A percentile compares a stretch with the other conserved stretches of the same genome.
Conservation (phyloP, 2,329 filamentous ascomycete genomes). For the Fusarium papillatum region DNA sequence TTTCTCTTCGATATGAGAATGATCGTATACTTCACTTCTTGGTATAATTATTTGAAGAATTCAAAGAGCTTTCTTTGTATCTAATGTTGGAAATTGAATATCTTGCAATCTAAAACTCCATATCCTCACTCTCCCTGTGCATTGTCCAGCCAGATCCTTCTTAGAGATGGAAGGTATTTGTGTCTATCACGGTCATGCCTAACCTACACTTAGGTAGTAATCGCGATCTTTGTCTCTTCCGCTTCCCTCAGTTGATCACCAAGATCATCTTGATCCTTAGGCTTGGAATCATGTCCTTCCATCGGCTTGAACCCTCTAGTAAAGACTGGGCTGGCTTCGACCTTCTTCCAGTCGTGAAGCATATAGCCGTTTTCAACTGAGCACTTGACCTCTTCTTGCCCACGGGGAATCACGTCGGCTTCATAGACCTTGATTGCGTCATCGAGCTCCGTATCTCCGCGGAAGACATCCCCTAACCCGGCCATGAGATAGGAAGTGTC, state of each 20-base stretch:
- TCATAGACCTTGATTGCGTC: slow-evolving; percentile 28
- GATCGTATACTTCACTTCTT: neutral
- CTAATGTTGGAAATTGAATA: neutral
- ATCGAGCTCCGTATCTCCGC: slow-evolving; percentile 1
- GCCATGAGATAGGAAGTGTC: slow-evolving; percentile 31
- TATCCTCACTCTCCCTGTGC: neutral
- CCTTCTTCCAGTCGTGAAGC: slow-evolving; percentile 41
- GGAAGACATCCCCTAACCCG: slow-evolving; percentile 8
- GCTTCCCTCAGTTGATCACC: neutral
- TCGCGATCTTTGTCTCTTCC: neutral
- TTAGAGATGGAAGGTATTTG: neutral
- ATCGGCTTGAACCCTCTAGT: slow-evolving; percentile 40
- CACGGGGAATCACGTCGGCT: slow-evolving; percentile 35
- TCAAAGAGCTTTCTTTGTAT: neutral
- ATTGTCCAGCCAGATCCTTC: neutral
- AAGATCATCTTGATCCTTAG: neutral
- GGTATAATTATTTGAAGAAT: neutral
- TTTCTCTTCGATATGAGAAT: too few relatives aligned
- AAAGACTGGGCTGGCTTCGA: slow-evolving; percentile 36
- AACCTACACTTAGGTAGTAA: neutral
- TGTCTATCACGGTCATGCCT: neutral
- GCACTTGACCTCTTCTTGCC: slow-evolving; percentile 40
- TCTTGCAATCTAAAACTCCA: neutral
- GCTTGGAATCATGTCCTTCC: slow-evolving; percentile 33
- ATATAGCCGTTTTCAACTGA: slow-evolving; percentile 39